These are phyloP conservation scores for Cyanodermella asteris DNA, from an alignment of 2,329 filamentous ascomycete genomes.

Conservation along the genomic window DNA sequence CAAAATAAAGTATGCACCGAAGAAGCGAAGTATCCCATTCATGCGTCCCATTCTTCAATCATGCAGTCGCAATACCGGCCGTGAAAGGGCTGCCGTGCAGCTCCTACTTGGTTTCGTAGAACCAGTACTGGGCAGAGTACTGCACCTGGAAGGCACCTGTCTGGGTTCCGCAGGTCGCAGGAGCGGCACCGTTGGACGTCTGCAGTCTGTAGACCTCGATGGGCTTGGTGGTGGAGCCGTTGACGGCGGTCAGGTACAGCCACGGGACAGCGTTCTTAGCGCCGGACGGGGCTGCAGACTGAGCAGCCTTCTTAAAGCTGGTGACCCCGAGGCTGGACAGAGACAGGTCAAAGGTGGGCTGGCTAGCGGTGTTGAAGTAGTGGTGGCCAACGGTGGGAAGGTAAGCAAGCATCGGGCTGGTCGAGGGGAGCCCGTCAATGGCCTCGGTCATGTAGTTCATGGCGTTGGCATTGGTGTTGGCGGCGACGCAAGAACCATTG, in stretches of 20 bases:
- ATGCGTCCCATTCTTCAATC: no score
- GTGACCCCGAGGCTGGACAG: slow-evolving; percentile 16
- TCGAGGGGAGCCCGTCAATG: slow-evolving; percentile 35
- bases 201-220: slow-evolving; percentile 27
- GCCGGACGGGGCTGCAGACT: slow-evolving; percentile 27
- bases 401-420: slow-evolving; percentile 27
- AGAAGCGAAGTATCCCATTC: no score
- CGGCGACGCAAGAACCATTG: slow-evolving; percentile 20
- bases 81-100: no score
- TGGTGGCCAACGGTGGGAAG: slow-evolving; percentile 37
- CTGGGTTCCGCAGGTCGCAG: slow-evolving; percentile 16
- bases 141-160: slow-evolving; percentile 15
- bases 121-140: slow-evolving; percentile 27
- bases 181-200: slow-evolving; percentile 24
- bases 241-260: slow-evolving; percentile 19
- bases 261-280: slow-evolving; percentile 20
- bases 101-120: no score
- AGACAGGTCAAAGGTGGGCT: slow-evolving; percentile 38
- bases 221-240: slow-evolving; percentile 16
- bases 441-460: slow-evolving; percentile 11
- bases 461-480: slow-evolving; percentile 1
- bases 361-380: slow-evolving; percentile 35
- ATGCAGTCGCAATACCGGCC: no score
- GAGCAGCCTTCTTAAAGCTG: slow-evolving; percentile 27
- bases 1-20: no score